These are phyloP conservation scores for Ceratobasidium sp. DNA, from an alignment of 1,284 basidiomycete species.

Conservation along the genomic window DNA sequence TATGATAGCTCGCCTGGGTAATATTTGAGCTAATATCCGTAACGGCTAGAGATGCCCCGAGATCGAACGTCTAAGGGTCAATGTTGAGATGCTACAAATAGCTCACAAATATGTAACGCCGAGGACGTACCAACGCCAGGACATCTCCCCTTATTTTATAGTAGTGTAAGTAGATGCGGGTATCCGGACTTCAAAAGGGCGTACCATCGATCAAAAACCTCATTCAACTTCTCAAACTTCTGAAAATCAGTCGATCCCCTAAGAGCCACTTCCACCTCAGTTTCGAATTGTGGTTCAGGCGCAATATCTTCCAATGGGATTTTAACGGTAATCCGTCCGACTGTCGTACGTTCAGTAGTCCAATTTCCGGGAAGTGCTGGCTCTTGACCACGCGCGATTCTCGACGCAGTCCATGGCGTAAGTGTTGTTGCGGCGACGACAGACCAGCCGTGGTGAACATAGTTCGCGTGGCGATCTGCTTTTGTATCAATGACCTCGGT, in stretches of 20 bases:
- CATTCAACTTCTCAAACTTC: slow-evolving; percentile 10
- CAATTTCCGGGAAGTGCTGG: neutral
- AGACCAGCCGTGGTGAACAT: slow-evolving; percentile 27
- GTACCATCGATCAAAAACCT: slow-evolving; percentile 15
- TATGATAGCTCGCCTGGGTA: neutral
- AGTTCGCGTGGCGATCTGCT: slow-evolving; percentile 5
- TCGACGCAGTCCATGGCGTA: slow-evolving; percentile 4
- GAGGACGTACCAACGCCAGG: slow-evolving; percentile 13
- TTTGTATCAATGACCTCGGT: slow-evolving; percentile 1
- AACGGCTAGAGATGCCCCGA: slow-evolving; percentile 14
- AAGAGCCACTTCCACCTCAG: neutral
- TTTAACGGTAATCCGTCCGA: neutral
- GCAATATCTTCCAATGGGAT: neutral
- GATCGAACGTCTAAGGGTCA: slow-evolving; percentile 8
- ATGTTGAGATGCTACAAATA: neutral
- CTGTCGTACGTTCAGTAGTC: neutral
- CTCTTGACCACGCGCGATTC: neutral
- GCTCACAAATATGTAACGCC: neutral
- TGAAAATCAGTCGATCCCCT: slow-evolving; percentile 1
- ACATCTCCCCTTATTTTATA: slow-evolving; percentile 27
- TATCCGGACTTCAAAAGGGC: neutral
- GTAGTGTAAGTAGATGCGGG: neutral
- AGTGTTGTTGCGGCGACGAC: neutral
- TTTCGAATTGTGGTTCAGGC: slow-evolving; percentile 1
- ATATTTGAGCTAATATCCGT: slow-evolving; percentile 4